Percentiles rank a stretch among this genome's conserved stretches.
These are phyloP conservation scores for Aspergillus panamensis DNA, from an alignment of 495 filamentous ascomycete species.

Conservation along the genomic window DNA sequence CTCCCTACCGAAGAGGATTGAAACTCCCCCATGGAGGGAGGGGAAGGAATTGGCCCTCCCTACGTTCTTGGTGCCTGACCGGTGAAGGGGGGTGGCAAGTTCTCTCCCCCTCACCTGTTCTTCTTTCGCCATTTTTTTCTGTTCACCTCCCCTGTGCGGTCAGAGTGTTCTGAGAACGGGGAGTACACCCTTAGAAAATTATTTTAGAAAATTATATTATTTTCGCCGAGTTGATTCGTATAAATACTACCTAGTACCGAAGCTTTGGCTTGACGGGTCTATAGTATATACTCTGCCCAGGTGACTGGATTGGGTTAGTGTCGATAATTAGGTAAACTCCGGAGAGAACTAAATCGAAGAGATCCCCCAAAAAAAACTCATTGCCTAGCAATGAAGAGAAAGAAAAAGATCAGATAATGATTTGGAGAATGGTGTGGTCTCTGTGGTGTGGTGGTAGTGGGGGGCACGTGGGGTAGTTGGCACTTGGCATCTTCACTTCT, in stretches of 20 bases:
- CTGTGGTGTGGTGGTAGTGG: too few species aligned
- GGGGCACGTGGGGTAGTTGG: background rate
- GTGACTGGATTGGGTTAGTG: too few species aligned
- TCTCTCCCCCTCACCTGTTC: background rate
- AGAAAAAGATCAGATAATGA: background rate
- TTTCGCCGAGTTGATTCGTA: too few species aligned
- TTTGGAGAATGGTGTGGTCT: background rate
- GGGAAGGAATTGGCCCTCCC: background rate
- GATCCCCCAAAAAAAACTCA: too few species aligned
- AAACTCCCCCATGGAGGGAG: background rate
- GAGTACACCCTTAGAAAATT: too few species aligned
- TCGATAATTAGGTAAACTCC: too few species aligned
- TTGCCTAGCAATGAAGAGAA: background rate
- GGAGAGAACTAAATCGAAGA: too few species aligned
- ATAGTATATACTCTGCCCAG: too few species aligned
- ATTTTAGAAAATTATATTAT: too few species aligned
- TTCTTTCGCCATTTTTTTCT: background rate
- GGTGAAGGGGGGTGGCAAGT: background rate
- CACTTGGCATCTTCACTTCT: background rate
- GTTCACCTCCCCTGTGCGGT: background rate
- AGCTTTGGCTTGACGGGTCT: too few species aligned
- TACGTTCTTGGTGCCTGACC: slow-evolving; percentile 3
- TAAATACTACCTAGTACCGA: too few species aligned
- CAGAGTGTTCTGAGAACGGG: too few species aligned
- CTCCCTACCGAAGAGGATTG: background rate